phyloP scores from a whole-genome alignment of 345 rosid species.

The Schrenkiella parvula region DNA sequence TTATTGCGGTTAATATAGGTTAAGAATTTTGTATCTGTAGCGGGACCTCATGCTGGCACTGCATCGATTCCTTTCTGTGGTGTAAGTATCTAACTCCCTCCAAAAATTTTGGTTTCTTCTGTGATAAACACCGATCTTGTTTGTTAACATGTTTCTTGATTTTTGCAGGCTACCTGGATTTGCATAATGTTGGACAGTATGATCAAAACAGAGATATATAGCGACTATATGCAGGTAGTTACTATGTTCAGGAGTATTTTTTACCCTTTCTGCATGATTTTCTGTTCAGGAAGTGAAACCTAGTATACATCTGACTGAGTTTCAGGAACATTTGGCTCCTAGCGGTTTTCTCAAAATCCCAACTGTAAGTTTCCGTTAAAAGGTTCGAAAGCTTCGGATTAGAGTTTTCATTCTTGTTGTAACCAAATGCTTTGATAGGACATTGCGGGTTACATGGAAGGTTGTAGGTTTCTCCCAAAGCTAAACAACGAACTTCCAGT shows the following conservation, averaged over 20 bases:
- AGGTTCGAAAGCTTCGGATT: neutral
- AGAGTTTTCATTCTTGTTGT: neutral
- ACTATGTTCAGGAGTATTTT: neutral
- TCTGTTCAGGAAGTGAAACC: neutral
- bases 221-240: conserved; percentile 63
- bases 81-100: conserved; percentile 41
- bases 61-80: conserved; percentile 85
- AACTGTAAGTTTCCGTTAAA: conserved; percentile 46
- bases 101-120: neutral
- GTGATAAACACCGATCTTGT: neutral
- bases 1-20: conserved; percentile 49
- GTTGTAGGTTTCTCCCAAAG: conserved; percentile 67
- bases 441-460: conserved; percentile 41
- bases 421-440: conserved; percentile 31
- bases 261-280: neutral
- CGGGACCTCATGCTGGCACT: conserved; percentile 81
- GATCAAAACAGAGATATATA: conserved; percentile 60
- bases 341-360: conserved; percentile 75
- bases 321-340: conserved; percentile 93
- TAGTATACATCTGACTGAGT: conserved; percentile 25
- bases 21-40: conserved; percentile 70
- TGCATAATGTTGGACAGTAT: conserved; percentile 64
- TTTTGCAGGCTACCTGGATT: conserved; percentile 46
- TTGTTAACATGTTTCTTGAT: neutral
- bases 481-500: conserved; percentile 54